phyloP scores from a whole-genome alignment of 768 basidiomycete species.

The Holtermannia corniformis region DNA sequence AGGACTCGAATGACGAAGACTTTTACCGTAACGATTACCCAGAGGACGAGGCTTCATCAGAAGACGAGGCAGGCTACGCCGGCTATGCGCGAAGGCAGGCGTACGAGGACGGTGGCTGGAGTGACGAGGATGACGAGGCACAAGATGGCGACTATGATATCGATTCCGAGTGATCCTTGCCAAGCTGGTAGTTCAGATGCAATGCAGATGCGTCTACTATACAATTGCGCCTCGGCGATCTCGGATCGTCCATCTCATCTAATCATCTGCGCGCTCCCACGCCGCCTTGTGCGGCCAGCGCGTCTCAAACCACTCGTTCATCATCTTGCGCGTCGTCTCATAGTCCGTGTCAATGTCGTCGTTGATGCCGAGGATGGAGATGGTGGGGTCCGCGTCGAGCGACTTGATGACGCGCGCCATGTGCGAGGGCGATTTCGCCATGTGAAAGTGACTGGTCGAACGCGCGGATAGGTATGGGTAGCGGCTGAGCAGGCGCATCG shows the following conservation, averaged over 20 bases:
- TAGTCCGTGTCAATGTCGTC: conserved; percentile 36
- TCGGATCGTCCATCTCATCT: background rate
- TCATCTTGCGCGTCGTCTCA: conserved; percentile 16
- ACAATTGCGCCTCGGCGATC: background rate
- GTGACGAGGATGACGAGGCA: background rate
- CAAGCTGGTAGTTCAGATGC: background rate
- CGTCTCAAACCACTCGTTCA: conserved; percentile 24
- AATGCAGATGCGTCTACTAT: background rate
- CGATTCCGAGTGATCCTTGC: background rate
- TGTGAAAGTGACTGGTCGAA: conserved; percentile 34
- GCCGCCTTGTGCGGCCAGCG: conserved; percentile 28
- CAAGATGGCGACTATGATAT: background rate
- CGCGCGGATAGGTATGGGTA: conserved; percentile 29
- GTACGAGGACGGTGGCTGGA: background rate
- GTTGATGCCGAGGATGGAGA: conserved; percentile 32
- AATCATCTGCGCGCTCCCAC: conserved; percentile 24
- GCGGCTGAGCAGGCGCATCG: conserved; percentile 33
- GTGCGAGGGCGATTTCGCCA: conserved; percentile 23
- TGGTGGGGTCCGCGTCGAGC: conserved; percentile 17
- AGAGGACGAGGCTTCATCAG: conserved; percentile 13
- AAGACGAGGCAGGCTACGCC: background rate
- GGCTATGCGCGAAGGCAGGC: background rate
- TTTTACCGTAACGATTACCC: conserved; percentile 38
- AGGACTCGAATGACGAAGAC: conserved; percentile 36
- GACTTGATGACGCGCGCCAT: conserved; percentile 20